Base-by-base conservation (phyloP, 495 filamentous ascomycete species). In the Penicillium ucsense region DNA sequence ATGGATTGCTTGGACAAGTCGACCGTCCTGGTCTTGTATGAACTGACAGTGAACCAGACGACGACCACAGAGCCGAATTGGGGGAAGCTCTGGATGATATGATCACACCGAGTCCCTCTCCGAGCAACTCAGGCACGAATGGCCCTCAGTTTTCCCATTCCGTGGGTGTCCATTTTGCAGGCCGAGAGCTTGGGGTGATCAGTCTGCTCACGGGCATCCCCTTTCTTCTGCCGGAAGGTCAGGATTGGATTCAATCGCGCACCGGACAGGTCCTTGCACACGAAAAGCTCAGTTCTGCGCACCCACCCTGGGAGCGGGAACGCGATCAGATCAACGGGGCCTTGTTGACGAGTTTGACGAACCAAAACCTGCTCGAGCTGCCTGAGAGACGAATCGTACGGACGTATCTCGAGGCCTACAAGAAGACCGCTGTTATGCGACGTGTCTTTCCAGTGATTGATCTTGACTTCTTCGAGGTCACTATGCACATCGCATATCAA, bases 161-260 rank as follows among this genome's bases (percentile, higher is more conserved):
- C 38, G 61, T 64, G 27, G 67, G 68, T 5, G 64, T 75, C 6
- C 72, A 75, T 46, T 75, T 76, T 44, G 73, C 74, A 6, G 73
- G 74, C 4, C 59, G 64, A 37, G 64, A 74, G 49, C 45, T 77
- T 5, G 71, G 74, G 8, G 61, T 62, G 4, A 68, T 75, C 35
- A 75, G 69, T 49, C 43, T 67, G 35, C 64, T 72, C 42, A 71
- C 68, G 1, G 72, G 72, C 5, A 65, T 75, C 6, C 74, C 73
- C 8, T 64, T 72, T 31, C 56, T 77, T 32, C 61, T 73, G 0
- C 60, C 62, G 1, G 69, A 72, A 33, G 72, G 73, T 2, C 69
- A 65, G 41, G 53, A 62, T 49, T 75, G 71, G 71, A 68, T 77
- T 33, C 57, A 65, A 32, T 57, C 70, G 20, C 65, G 66, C 10